These are phyloP conservation scores for Misopates orontium DNA, from an alignment of 257 asterid species.

Conservation along the genomic window DNA sequence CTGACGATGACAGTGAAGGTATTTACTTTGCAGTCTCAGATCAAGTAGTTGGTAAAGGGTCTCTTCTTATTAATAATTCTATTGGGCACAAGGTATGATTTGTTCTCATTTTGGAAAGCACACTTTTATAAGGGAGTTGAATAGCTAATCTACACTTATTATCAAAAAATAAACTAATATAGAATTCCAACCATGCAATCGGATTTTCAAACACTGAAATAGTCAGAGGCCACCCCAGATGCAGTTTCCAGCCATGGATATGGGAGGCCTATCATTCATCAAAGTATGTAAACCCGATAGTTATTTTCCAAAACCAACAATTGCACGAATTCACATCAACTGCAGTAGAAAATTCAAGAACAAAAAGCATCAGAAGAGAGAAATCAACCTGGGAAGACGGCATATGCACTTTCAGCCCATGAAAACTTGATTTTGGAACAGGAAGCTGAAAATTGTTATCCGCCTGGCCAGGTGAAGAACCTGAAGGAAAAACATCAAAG, in stretches of 20 bases:
- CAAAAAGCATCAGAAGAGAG: neutral
- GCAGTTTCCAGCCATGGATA: too few relatives aligned
- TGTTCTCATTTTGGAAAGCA: constrained; percentile 6
- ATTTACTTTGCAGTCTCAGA: neutral
- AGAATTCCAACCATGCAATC: too few relatives aligned
- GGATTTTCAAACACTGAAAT: too few relatives aligned
- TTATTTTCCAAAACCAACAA: constrained; percentile 6
- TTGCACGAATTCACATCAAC: neutral
- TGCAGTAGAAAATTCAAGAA: constrained; percentile 2
- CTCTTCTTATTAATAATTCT: neutral
- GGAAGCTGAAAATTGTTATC: constrained; percentile 33
- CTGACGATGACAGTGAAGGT: constrained; percentile 1
- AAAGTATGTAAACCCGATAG: neutral
- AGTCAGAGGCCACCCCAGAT: too few relatives aligned
- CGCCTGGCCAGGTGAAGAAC: constrained; percentile 28
- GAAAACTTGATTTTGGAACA: constrained; percentile 30
- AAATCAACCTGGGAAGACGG: constrained; percentile 6
- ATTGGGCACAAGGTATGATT: neutral
- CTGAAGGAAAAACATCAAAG: constrained; percentile 36
- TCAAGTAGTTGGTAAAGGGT: too few relatives aligned
- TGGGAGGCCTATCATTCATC: too few relatives aligned
- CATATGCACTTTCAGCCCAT: constrained; percentile 32
- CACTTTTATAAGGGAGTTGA: too few relatives aligned
- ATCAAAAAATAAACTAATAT: too few relatives aligned
- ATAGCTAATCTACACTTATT: too few relatives aligned